Conservation (phyloP, 139 green algal genomes). For the Chlorella sp. region DNA sequence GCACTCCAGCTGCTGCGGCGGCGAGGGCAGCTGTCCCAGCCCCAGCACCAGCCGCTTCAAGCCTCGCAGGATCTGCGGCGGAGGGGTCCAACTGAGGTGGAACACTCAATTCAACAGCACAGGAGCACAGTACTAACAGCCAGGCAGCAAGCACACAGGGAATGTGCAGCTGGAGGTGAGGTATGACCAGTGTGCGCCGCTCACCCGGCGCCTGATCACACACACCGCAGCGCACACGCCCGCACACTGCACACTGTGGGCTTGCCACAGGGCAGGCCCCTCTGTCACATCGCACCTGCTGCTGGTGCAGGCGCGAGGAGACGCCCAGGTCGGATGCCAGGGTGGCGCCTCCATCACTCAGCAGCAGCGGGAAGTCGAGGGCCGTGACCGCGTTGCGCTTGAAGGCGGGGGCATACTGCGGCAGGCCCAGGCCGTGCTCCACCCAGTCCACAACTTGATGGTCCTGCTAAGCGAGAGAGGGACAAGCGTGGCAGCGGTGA, state of each 20-base stretch:
- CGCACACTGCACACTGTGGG: no score
- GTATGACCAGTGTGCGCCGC: no score
- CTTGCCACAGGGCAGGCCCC: no score
- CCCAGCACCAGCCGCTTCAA: conserved; percentile 12
- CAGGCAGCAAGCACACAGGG: background rate
- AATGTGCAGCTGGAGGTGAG: no score
- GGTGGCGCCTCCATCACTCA: background rate
- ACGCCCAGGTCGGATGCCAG: conserved; percentile 10
- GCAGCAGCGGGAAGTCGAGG: conserved; percentile 21
- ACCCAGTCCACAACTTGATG: conserved; percentile 26
- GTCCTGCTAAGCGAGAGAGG: background rate
- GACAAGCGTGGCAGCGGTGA: background rate
- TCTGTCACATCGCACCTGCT: conserved; percentile 7
- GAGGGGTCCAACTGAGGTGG: no score
- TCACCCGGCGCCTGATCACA: no score
- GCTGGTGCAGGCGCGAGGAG: conserved; percentile 24
- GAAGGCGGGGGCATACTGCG: conserved; percentile 23
- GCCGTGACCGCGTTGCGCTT: conserved; percentile 11
- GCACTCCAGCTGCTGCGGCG: conserved; percentile 16
- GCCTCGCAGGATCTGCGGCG: conserved; percentile 29
- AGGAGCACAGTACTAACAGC: no score
- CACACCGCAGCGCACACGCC: no score
- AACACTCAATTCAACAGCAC: no score
- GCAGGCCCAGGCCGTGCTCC: conserved; percentile 13
- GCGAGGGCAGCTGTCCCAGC: background rate